phyloP scores from a whole-genome alignment of 208 protist species.

The Leishmania tarentolae region DNA sequence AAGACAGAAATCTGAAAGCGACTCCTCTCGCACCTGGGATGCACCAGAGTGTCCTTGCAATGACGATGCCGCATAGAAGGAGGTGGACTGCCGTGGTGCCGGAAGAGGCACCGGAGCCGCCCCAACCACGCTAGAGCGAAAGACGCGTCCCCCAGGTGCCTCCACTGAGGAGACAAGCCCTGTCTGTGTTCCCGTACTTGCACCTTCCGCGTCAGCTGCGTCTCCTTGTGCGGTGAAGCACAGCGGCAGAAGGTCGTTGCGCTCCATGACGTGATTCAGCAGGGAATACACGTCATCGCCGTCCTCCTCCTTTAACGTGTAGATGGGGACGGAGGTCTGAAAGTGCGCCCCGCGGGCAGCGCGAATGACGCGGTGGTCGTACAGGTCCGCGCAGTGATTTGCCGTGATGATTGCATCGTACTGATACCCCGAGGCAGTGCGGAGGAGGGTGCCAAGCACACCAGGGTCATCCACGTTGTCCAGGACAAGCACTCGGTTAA shows the following conservation, averaged over 20 bases:
- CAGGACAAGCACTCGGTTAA: slow-evolving; percentile 86
- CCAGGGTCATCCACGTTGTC: slow-evolving; percentile 91
- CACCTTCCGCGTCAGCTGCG: slow-evolving; percentile 12
- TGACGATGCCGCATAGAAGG: slow-evolving; percentile 22
- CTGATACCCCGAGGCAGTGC: slow-evolving; percentile 80
- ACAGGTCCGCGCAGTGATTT: slow-evolving; percentile 90
- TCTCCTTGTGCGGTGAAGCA: slow-evolving; percentile 66
- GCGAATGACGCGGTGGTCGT: slow-evolving; percentile 87
- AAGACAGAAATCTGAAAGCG: slow-evolving; percentile 61
- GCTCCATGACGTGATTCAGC: slow-evolving; percentile 81
- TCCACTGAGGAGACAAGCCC: too few species aligned
- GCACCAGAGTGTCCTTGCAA: not conserved
- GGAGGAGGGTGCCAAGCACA: slow-evolving; percentile 76
- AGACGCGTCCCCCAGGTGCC: slow-evolving; percentile 4
- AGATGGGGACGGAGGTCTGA: slow-evolving; percentile 80
- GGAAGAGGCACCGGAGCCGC: slow-evolving; percentile 37
- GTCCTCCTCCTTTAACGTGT: slow-evolving; percentile 83
- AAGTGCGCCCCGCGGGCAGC: slow-evolving; percentile 89
- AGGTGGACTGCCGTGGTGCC: slow-evolving; percentile 5
- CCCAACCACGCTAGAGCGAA: slow-evolving; percentile 42
- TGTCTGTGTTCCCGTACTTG: not conserved
- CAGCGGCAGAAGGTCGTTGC: slow-evolving; percentile 80
- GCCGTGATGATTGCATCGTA: slow-evolving; percentile 88
- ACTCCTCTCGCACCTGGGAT: not conserved
- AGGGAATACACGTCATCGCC: slow-evolving; percentile 88